Base-by-base conservation (phyloP, 148 eudicot species). In the Heliosperma pusillum region DNA sequence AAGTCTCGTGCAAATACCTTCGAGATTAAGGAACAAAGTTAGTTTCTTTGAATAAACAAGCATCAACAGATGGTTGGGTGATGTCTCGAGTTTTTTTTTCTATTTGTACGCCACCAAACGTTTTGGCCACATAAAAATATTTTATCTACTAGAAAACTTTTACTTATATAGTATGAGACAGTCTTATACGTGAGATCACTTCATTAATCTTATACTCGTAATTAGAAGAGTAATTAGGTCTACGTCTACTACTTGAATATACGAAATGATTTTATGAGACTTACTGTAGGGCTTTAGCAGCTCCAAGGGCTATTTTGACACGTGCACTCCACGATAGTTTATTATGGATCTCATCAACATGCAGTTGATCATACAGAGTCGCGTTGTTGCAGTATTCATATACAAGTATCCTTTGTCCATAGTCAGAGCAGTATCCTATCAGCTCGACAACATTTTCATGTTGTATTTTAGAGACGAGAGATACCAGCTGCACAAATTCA, bases 201-300 rank as follows among this genome's bases (percentile, higher is more conserved):
- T n/a, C n/a, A n/a, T n/a, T n/a, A n/a, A n/a, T n/a, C n/a, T n/a
- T n/a, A n/a, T n/a, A n/a, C n/a, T n/a, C n/a, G n/a, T n/a, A n/a
- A n/a, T n/a, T n/a, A n/a, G n/a, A n/a, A n/a, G n/a, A n/a, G n/a
- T n/a, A n/a, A n/a, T n/a, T n/a, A n/a, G n/a, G n/a, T n/a, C n/a
- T n/a, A n/a, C n/a, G n/a, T n/a, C n/a, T n/a, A n/a, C 30, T 29
- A 29, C 30, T 29, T 29, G 30, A 29, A 29, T 29, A 29, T 29
- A 29, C 30, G 3, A 29, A 1, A 29, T 29, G 30, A 29, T 29
- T n/a, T n/a, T n/a, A 3, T 29, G 26, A 52, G 72, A 84, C 98
- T 86, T 85, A 96, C 99, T 92, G 94, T 47, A 96, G 85, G 77
- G 94, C 94, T 86, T 82, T 85, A 65, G 99, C 97, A 81, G 97